These are phyloP conservation scores for Onygenales sp. DNA, from an alignment of 2,329 filamentous ascomycete genomes.

Conservation along the genomic window DNA sequence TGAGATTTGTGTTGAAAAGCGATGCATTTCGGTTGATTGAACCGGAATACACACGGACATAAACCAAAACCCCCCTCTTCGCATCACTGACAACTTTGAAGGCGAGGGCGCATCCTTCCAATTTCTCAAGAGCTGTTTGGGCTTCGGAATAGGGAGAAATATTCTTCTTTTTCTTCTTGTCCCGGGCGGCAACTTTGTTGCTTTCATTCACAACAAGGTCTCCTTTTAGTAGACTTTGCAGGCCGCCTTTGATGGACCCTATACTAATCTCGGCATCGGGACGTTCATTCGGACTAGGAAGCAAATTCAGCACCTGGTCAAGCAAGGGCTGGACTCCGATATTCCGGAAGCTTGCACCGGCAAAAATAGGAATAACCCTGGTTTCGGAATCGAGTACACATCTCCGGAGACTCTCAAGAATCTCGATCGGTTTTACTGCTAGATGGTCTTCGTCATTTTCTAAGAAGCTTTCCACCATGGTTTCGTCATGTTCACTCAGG, in stretches of 20 bases:
- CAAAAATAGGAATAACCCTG: conserved; percentile 74
- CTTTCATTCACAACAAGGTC: conserved; percentile 31
- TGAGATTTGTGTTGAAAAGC: conserved; percentile 80
- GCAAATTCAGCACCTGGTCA: conserved; percentile 76
- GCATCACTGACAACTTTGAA: conserved; percentile 94
- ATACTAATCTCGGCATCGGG: conserved; percentile 70
- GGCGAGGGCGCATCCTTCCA: conserved; percentile 59
- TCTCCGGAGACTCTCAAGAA: conserved; percentile 65
- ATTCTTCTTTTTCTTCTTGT: conserved; percentile 34
- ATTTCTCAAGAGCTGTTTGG: conserved; percentile 42
- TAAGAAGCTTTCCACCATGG: conserved; percentile 74
- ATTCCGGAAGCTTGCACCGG: conserved; percentile 85
- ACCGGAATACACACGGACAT: conserved; percentile 85
- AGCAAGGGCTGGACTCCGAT: conserved; percentile 88
- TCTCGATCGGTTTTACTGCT: conserved; percentile 53
- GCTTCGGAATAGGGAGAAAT: conserved; percentile 37
- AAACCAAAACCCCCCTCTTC: conserved; percentile 78
- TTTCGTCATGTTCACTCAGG: conserved; percentile 80
- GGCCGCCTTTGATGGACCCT: conserved; percentile 45
- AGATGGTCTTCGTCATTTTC: conserved; percentile 65
- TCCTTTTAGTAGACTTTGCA: conserved; percentile 41
- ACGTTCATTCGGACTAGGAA: conserved; percentile 72
- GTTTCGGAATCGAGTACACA: conserved; percentile 59
- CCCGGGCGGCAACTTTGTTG: conserved; percentile 23
- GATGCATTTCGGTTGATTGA: conserved; percentile 61